These are phyloP conservation scores for Phaeosphaeriaceae sp. DNA, from an alignment of 2,329 filamentous ascomycete genomes.

Conservation along the genomic window DNA sequence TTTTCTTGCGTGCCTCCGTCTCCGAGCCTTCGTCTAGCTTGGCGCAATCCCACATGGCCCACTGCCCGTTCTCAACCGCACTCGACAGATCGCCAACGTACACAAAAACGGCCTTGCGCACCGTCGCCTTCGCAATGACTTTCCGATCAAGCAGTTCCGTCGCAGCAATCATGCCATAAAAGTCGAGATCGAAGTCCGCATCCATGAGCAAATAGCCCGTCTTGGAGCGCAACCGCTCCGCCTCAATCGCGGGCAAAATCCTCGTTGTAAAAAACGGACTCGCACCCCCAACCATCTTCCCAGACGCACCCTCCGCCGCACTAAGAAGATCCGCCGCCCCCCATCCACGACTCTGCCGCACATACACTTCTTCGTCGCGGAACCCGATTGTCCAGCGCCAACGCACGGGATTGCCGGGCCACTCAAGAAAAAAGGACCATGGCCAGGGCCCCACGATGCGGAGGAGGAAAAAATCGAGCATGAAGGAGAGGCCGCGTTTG, in stretches of 20 bases:
- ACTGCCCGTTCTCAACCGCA: constrained; percentile 61
- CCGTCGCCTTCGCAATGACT: constrained; percentile 66
- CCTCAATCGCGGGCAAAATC: constrained; percentile 72
- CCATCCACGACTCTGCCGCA: constrained; percentile 79
- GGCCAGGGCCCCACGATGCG: constrained; percentile 56
- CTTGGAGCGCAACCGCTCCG: constrained; percentile 72
- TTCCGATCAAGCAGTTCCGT: constrained; percentile 72
- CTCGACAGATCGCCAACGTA: constrained; percentile 31
- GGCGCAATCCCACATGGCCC: constrained; percentile 71
- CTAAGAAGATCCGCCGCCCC: constrained; percentile 64
- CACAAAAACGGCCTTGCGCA: constrained; percentile 68
- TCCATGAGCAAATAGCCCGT: constrained; percentile 89
- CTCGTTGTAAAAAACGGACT: constrained; percentile 64
- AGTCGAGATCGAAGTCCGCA: constrained; percentile 86
- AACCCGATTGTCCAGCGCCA: constrained; percentile 83
- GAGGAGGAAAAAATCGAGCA: constrained; percentile 71
- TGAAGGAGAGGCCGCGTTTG: constrained; percentile 68
- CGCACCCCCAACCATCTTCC: constrained; percentile 60
- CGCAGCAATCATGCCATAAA: constrained; percentile 77
- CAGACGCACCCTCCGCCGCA: constrained; percentile 49
- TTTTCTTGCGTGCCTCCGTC: constrained; percentile 72
- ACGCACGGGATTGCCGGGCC: constrained; percentile 66
- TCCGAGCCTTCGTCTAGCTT: constrained; percentile 59
- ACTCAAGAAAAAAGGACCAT: constrained; percentile 62
- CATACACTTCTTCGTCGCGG: constrained; percentile 77